Evolutionary conservation across 192 early-diverging fungal species (phyloP).

Genomic region (Podila epicladia): DNA sequence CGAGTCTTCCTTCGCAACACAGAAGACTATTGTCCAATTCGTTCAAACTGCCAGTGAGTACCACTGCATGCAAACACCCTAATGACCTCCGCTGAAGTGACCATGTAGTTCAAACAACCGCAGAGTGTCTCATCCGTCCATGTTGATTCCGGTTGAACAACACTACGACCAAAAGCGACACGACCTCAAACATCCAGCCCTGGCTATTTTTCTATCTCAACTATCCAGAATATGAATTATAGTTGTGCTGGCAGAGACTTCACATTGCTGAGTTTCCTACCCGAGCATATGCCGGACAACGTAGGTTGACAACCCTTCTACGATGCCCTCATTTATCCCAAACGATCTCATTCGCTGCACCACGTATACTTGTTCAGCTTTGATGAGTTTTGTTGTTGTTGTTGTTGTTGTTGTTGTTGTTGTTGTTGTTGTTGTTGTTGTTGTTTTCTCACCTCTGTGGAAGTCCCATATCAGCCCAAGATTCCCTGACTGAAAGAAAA

Average conservation of each 20-base stretch:
- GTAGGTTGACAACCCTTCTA: not conserved
- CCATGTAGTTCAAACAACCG: conserved; percentile 5
- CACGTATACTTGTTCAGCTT: not conserved
- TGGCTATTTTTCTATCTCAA: not conserved
- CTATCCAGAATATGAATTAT: not conserved
- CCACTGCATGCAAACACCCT: not conserved
- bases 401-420: not conserved
- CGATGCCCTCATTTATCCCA: conserved; percentile 6
- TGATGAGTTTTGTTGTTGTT: not conserved
- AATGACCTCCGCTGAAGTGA: not conserved
- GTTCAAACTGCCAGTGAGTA: not conserved
- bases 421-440: not conserved
- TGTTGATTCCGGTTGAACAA: conserved; percentile 7
- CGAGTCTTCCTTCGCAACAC: conserved; percentile 1
- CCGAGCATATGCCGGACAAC: conserved; percentile 1
- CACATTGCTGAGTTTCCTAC: not conserved
- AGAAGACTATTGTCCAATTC: not conserved
- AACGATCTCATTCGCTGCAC: not conserved
- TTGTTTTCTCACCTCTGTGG: not conserved
- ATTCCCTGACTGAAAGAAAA: conserved; percentile 4
- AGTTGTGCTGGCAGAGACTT: not conserved
- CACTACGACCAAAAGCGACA: not conserved
- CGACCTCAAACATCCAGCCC: not conserved
- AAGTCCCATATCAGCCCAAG: not conserved
- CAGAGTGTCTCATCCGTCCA: not conserved